Conservation (phyloP, 768 basidiomycete genomes). For the Leccinellum albellum region DNA sequence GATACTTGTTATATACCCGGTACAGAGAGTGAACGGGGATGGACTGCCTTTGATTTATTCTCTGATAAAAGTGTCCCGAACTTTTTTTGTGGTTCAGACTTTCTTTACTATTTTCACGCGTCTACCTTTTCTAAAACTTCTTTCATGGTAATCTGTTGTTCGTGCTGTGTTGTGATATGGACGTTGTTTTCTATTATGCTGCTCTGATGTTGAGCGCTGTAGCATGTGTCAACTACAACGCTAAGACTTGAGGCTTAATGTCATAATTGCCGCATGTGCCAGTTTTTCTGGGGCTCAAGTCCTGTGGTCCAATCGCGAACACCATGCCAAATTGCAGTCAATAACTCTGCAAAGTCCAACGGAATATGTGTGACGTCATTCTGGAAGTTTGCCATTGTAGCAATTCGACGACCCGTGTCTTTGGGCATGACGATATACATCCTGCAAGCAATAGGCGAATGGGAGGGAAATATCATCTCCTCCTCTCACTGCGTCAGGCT, state of each 20-base stretch:
- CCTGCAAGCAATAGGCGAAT: background rate
- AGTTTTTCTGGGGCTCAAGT: background rate
- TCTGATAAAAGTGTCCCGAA: background rate
- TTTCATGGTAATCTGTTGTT: background rate
- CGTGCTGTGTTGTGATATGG: slow-evolving; percentile 1
- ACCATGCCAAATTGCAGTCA: background rate
- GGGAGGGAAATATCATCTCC: background rate
- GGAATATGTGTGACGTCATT: background rate
- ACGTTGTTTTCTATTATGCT: background rate
- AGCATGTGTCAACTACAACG: background rate
- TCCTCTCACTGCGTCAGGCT: background rate
- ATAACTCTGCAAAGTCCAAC: background rate
- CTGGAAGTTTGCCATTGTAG: background rate
- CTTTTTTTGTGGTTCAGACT: background rate
- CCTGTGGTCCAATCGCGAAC: background rate
- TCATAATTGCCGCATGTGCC: background rate
- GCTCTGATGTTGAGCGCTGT: background rate
- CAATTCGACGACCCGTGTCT: too few relatives aligned
- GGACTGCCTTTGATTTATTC: background rate
- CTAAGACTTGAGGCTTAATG: background rate
- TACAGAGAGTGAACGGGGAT: slow-evolving; percentile 8
- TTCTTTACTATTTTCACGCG: background rate
- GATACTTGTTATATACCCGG: slow-evolving; percentile 16
- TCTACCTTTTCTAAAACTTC: background rate
- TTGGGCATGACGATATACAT: too few relatives aligned